These are phyloP conservation scores for Triadica sebifera DNA, from an alignment of 345 rosid genomes.

Conservation along the genomic window DNA sequence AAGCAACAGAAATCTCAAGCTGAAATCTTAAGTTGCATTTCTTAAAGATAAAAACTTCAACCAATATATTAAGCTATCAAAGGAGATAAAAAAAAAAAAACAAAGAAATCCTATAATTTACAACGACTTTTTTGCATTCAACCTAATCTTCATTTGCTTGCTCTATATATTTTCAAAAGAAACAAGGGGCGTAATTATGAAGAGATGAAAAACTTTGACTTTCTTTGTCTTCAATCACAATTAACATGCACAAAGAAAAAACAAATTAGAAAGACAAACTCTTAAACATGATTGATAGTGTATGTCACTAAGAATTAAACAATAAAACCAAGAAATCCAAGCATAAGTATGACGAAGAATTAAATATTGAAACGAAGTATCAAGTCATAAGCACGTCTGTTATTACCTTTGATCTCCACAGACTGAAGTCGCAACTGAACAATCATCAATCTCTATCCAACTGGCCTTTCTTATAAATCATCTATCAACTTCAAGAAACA, in stretches of 20 bases:
- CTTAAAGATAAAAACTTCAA: not conserved
- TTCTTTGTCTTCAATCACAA: not conserved
- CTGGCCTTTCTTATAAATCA: not conserved
- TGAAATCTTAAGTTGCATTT: not conserved
- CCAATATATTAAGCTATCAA: not conserved
- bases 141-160: not conserved
- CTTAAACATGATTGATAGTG: too few species aligned
- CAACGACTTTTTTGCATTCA: not conserved
- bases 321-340: not conserved
- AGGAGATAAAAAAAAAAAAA: not conserved
- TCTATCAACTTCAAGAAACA: not conserved
- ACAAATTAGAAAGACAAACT: not conserved
- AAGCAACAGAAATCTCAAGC: not conserved
- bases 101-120: not conserved
- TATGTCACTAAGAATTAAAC: not conserved
- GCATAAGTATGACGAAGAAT: not conserved
- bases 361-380: not conserved
- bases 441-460: not conserved
- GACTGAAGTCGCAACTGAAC: not conserved
- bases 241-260: not conserved
- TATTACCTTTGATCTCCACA: slow-evolving; percentile 3
- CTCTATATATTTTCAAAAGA: not conserved
- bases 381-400: not conserved
- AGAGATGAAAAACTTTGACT: not conserved
- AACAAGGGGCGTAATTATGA: not conserved